Conservation (phyloP, 306 rosid species). For the Echinosophora koreensis region DNA sequence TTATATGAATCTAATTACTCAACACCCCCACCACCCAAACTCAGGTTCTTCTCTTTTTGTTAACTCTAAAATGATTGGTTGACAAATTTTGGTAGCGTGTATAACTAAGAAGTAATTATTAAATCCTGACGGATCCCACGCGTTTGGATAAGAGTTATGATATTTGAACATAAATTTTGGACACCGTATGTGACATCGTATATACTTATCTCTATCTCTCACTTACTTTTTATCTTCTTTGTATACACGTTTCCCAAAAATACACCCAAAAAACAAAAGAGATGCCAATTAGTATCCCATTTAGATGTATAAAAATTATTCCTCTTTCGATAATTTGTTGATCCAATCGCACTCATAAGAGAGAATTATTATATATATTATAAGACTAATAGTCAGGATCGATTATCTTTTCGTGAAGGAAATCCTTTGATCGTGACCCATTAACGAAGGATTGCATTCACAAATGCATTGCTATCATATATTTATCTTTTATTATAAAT, state of each 20-base stretch:
- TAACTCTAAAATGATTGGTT: constrained; percentile 21
- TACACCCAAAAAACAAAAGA: too few relatives aligned
- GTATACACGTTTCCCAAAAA: too few relatives aligned
- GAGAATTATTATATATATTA: constrained; percentile 37
- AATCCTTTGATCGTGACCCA: constrained; percentile 51
- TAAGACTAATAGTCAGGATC: constrained; percentile 37
- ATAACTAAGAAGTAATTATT: constrained; percentile 33
- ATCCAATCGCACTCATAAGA: constrained; percentile 44
- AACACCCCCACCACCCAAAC: neutral
- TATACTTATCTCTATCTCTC: too few relatives aligned
- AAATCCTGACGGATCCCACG: constrained; percentile 21
- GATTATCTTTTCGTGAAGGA: constrained; percentile 52
- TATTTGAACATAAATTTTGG: too few relatives aligned
- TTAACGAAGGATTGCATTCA: constrained; percentile 49
- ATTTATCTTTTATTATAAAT: neutral
- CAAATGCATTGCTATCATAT: constrained; percentile 16
- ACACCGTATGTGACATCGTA: too few relatives aligned
- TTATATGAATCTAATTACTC: constrained; percentile 27
- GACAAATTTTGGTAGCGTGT: constrained; percentile 35
- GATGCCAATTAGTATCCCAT: too few relatives aligned
- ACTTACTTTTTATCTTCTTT: too few relatives aligned
- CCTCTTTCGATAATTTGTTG: constrained; percentile 38
- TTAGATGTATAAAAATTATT: too few relatives aligned
- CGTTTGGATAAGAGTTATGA: too few relatives aligned
- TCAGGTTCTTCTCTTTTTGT: constrained; percentile 3